Evolutionary conservation across 1,139 yeast genomes (phyloP), one percentile per base, ranked within the genome.

Genomic region (Meyerozyma athensensis): DNA sequence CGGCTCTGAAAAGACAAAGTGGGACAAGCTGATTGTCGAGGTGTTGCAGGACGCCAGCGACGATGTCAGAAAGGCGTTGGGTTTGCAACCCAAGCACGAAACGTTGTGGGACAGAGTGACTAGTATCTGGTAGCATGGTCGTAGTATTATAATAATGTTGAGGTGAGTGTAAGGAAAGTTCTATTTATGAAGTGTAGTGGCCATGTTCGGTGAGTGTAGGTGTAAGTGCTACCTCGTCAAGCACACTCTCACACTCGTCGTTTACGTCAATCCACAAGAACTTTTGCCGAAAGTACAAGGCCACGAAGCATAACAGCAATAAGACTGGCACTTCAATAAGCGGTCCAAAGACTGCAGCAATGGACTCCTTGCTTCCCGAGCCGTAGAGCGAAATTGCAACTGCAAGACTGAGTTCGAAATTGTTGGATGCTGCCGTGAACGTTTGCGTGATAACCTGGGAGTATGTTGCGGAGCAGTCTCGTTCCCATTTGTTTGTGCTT

Each of bases 291-390:
- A 68, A 58, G 42, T 55, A 61, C 43, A 58, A 61, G 7, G 75
- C 68, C 5, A 71, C 62, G 45, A 68, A 61, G 9, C 74, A 65
- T 26, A 77, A 51, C 1, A 59, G 37, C 39, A 77, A 52, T 35
- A 77, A 55, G 3, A 77, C 67, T 2, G 81, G 81, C 5, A 76
- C 77, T 47, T 77, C 82, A 19, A 76, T 53, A 30, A 77, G 58
- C 2, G 83, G 82, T 1, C 82, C 83, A 51, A 75, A 74, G 0
- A 81, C 75, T 2, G 82, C 76, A 3, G 83, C 82, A 35, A 77
- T 64, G 2, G 81, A 74, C 49, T 77, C 72, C 39, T 72, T 63
- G 44, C 78, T 69, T 4, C 72, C 73, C 19, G 65, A 58, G 2
- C 83, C 83, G 56, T 71, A 77, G 6, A 74, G 47, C 0, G 80